Percentiles rank a stretch among this genome's conserved stretches.
Evolutionary conservation across 192 early-diverging fungal genomes (phyloP).

Genomic region (Chytriomyces confervae): DNA sequence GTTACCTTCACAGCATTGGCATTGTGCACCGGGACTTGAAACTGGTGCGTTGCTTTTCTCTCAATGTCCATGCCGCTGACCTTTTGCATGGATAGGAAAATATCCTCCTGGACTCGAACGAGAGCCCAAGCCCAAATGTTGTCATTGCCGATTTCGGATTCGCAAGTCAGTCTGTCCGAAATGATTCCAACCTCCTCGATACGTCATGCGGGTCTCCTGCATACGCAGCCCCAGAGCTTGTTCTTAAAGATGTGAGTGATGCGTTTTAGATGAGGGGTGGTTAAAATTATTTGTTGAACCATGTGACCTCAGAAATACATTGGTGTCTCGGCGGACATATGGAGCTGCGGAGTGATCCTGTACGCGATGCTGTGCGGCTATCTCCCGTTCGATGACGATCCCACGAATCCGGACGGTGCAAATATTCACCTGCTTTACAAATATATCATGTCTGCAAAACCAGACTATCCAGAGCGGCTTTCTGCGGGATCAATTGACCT

Average conservation of each 20-base stretch:
- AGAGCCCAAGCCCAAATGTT: conserved; percentile 65
- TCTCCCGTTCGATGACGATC: conserved; percentile 68
- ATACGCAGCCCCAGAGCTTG: conserved; percentile 98
- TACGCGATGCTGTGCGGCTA: conserved; percentile 72
- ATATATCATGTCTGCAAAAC: conserved; percentile 62
- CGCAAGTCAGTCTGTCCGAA: conserved; percentile 83
- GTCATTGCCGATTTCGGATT: conserved; percentile 99
- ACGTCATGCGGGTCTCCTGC: conserved; percentile 98
- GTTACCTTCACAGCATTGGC: conserved; percentile 89
- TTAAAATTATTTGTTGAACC: conserved; percentile 24
- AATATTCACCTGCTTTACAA: conserved; percentile 67
- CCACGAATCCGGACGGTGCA: conserved; percentile 62
- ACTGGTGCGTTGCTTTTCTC: conserved; percentile 62
- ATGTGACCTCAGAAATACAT: conserved; percentile 74
- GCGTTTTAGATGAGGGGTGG: not conserved
- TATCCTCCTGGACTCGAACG: conserved; percentile 85
- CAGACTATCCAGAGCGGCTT: conserved; percentile 62
- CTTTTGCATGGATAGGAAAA: conserved; percentile 74
- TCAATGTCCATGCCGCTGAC: not conserved
- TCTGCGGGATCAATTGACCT: conserved; percentile 50
- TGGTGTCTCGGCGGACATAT: conserved; percentile 95
- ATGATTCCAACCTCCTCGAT: conserved; percentile 72
- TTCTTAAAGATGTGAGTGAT: conserved; percentile 81
- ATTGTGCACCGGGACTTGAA: conserved; percentile 98
- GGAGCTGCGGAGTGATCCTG: conserved; percentile 98